Conservation (phyloP, 2,329 filamentous ascomycete species). For the Talaromyces sp. region DNA sequence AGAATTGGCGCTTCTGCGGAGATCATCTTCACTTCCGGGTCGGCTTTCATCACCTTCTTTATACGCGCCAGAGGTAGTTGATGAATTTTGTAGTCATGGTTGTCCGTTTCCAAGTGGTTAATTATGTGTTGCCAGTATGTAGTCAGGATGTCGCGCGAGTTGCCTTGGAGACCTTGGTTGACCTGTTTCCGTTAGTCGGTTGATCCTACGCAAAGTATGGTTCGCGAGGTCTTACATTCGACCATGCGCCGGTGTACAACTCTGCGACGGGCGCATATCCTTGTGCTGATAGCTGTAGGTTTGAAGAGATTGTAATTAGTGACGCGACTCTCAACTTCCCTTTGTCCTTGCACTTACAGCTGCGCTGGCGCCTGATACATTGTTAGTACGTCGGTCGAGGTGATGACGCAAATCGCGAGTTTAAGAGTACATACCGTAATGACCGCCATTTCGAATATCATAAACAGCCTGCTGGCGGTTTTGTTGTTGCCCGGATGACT, state of each 20-base stretch:
- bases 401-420: constrained; percentile 13
- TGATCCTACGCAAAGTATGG: constrained; percentile 17
- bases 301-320: constrained; percentile 22
- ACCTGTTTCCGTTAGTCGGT: constrained; percentile 56
- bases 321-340: not conserved
- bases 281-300: constrained; percentile 71
- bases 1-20: constrained; percentile 96
- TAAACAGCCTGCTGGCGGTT: constrained; percentile 64
- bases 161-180: constrained; percentile 87
- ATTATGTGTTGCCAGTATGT: constrained; percentile 99
- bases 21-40: constrained; percentile 99
- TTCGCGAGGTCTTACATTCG: constrained; percentile 64
- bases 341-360: constrained; percentile 52
- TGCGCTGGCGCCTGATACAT: constrained; percentile 60
- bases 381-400: not conserved
- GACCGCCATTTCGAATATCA: constrained; percentile 69
- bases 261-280: constrained; percentile 86
- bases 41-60: constrained; percentile 99
- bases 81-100: constrained; percentile 97
- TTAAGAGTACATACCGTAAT: constrained; percentile 62
- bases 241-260: constrained; percentile 90
- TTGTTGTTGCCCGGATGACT: constrained; percentile 57
- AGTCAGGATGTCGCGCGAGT: constrained; percentile 94
- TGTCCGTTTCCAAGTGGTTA: constrained; percentile 88
- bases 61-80: constrained; percentile 95